These are phyloP conservation scores for Triticum dicoccoides DNA, from an alignment of 176 grass and related monocot genomes.

Conservation along the genomic window DNA sequence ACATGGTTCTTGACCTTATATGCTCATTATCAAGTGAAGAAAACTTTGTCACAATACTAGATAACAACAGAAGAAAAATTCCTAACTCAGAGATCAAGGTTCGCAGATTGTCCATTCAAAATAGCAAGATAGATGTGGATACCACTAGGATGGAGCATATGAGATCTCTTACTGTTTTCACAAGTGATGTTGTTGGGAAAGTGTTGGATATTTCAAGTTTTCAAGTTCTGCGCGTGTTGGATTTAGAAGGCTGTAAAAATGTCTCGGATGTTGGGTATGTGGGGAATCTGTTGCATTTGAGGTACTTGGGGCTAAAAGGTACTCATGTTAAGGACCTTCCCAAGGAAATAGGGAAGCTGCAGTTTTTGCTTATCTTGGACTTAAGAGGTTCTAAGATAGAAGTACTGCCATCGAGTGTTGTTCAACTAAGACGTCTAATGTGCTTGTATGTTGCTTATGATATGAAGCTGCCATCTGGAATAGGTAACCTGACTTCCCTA, in stretches of 20 bases:
- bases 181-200: neutral
- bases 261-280: neutral
- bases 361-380: neutral
- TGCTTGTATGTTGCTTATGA: accelerated
- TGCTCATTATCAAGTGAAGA: neutral
- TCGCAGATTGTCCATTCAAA: neutral
- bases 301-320: neutral
- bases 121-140: neutral
- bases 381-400: neutral
- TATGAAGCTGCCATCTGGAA: neutral
- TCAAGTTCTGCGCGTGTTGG: no score
- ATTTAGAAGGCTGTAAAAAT: no score
- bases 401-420: neutral
- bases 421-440: neutral
- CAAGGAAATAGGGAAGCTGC: neutral
- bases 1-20: neutral
- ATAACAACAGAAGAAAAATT: neutral
- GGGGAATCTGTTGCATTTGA: neutral
- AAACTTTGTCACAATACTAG: neutral
- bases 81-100: neutral
- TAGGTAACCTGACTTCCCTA: neutral
- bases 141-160: neutral
- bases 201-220: neutral
- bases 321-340: neutral
- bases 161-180: neutral